Conservation (phyloP, 345 rosid species). For the Rhodamnia rubescens region DNA sequence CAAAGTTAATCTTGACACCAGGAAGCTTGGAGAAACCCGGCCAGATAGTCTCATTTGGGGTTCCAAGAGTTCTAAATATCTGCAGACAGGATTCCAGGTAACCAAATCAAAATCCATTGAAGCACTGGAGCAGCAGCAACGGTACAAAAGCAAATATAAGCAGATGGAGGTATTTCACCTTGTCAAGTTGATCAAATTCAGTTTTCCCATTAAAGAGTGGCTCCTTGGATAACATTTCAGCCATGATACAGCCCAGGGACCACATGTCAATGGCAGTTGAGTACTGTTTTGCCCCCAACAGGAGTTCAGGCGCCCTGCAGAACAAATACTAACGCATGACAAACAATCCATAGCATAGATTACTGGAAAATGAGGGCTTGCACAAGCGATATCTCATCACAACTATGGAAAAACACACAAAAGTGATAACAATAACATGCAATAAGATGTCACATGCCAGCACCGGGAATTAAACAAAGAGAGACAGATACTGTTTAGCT, state of each 20-base stretch:
- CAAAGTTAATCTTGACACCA: slow-evolving; percentile 95
- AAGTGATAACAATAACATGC: not conserved
- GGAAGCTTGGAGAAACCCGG: slow-evolving; percentile 92
- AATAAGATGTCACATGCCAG: not conserved
- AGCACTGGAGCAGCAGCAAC: not conserved
- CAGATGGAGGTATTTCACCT: slow-evolving; percentile 29
- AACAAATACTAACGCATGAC: not conserved
- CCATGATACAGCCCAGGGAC: slow-evolving; percentile 99
- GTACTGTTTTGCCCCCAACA: slow-evolving; percentile 86
- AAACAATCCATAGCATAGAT: not conserved
- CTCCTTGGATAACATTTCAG: slow-evolving; percentile 77
- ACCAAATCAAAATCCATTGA: not conserved
- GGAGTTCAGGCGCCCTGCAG: slow-evolving; percentile 96
- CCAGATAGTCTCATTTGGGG: slow-evolving; percentile 96
- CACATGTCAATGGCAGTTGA: slow-evolving; percentile 99
- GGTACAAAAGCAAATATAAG: not conserved
- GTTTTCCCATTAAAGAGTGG: slow-evolving; percentile 93
- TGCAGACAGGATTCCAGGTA: slow-evolving; percentile 10
- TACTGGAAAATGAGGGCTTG: not conserved
- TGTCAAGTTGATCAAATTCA: slow-evolving; percentile 96
- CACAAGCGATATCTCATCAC: not conserved
- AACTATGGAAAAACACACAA: not conserved
- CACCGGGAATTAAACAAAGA: not conserved
- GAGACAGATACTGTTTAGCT: not conserved
- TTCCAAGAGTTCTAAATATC: slow-evolving; percentile 88